Conservation (phyloP, 23 red algal species). For the Cyanidiococcus yangmingshanensis region DNA sequence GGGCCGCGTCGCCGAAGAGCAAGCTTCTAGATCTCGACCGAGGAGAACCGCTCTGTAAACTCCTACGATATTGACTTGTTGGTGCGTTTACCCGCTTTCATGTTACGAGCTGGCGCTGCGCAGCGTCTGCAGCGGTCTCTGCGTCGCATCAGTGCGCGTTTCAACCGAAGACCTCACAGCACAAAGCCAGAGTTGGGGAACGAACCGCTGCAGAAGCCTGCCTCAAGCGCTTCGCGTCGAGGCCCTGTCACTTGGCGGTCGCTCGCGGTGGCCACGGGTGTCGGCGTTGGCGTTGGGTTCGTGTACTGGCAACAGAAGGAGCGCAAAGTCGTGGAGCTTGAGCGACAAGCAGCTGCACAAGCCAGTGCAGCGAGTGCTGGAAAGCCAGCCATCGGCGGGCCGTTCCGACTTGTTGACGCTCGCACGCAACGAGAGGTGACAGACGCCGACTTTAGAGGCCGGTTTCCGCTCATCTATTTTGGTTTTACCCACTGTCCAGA, state of each 20-base stretch:
- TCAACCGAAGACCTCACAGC: too few relatives aligned
- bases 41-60: too few relatives aligned
- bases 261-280: neutral
- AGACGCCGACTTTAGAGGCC: constrained; percentile 26
- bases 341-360: neutral
- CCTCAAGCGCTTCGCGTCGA: neutral
- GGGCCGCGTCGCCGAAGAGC: too few relatives aligned
- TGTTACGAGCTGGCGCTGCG: too few relatives aligned
- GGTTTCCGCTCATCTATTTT: constrained; percentile 78
- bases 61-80: too few relatives aligned
- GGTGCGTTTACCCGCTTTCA: too few relatives aligned
- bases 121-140: too few relatives aligned
- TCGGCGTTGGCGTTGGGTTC: neutral
- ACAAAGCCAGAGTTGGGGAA: too few relatives aligned
- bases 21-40: too few relatives aligned
- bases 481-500: constrained; percentile 96
- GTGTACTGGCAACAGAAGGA: constrained; percentile 8
- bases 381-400: constrained; percentile 66
- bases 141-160: too few relatives aligned
- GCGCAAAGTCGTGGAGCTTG: neutral
- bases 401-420: constrained; percentile 55
- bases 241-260: constrained; percentile 12
- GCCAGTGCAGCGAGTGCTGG: constrained; percentile 28
- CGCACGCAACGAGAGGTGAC: constrained; percentile 32
- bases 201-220: too few relatives aligned